Conservation (phyloP, 192 early-diverging fungal species). For the Entrophospora sp. region DNA sequence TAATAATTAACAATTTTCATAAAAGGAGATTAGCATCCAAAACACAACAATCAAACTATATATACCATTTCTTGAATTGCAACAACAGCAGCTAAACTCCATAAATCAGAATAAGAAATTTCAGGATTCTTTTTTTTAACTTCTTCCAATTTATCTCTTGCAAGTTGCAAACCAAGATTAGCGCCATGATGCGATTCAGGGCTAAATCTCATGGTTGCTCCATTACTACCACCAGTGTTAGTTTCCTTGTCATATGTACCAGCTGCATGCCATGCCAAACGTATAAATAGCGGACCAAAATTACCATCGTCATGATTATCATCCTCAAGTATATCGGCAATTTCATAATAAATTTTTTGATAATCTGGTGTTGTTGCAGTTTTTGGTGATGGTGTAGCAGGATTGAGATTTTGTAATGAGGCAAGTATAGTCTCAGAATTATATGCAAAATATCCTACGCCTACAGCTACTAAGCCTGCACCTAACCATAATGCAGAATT, state of each 20-base stretch:
- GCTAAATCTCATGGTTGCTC: constrained; percentile 66
- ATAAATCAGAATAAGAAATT: constrained; percentile 80
- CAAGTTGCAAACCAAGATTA: constrained; percentile 67
- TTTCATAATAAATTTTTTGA: constrained; percentile 65
- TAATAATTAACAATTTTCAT: too few relatives aligned
- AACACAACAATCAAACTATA: too few relatives aligned
- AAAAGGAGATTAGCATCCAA: too few relatives aligned
- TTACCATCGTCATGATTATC: constrained; percentile 74
- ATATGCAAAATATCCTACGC: not conserved
- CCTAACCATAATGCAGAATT: not conserved
- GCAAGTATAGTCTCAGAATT: not conserved
- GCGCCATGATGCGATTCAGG: constrained; percentile 62
- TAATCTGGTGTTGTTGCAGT: constrained; percentile 52
- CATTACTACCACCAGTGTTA: constrained; percentile 65
- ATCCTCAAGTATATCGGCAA: constrained; percentile 66
- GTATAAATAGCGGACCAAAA: constrained; percentile 68
- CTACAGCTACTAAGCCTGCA: constrained; percentile 4
- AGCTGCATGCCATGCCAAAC: constrained; percentile 79
- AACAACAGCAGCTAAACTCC: constrained; percentile 68
- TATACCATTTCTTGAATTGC: constrained; percentile 62
- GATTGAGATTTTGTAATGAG: not conserved
- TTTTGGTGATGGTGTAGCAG: constrained; percentile 15
- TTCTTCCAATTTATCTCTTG: constrained; percentile 58
- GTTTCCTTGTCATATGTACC: constrained; percentile 66
- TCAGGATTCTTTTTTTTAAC: constrained; percentile 76